Evolutionary conservation across 768 basidiomycete genomes (phyloP), one percentile per base, ranked within the genome.

Genomic region (Calocybe indica): DNA sequence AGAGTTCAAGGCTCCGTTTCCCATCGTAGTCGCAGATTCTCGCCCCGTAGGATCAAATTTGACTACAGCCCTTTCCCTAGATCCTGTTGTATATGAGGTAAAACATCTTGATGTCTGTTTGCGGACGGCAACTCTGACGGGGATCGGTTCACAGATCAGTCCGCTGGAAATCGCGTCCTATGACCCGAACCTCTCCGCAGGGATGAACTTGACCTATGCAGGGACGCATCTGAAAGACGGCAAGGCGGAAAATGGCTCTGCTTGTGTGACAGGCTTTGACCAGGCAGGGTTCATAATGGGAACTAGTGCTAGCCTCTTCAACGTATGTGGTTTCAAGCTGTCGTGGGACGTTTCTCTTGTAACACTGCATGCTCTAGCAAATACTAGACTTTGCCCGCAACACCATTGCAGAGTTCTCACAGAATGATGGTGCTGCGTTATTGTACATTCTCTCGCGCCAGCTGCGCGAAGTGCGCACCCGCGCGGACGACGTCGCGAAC

Each of bases 231-330:
- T 91, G 12, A 60, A 63, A 15, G 75, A 83, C 48, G 87, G 85
- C 3, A 57, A 68, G 48, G 74, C 83, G 0, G 66, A 63, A 8
- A 80, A 78, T 50, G 61, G 68, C 5, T 75, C 79, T 8, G 63
- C 76, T 1, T 94, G 92, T 60, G 81, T 82, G 9, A 77, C 74
- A 5, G 82, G 81, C 6, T 91, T 89, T 55, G 87, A 91, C 58
- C 85, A 85, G 60, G 77, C 75, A 0, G 76, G 74, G 0, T 92
- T 88, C 59, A 60, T 91, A 32, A 83, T 88, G 72, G 89, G 85
- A 7, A 79, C 79, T 2, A 88, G 87, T 34, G 78, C 85, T 12
- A 83, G 76, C 54, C 60, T 85, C 22, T 87, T 87, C 64, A 82
- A 82, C 53, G 81, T 79, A 52, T 47, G 67, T 52, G 22, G 12